Evolutionary conservation across 495 filamentous ascomycete species (phyloP), one percentile per base, ranked within the genome.

Genomic region (Penicillium verhagenii): DNA sequence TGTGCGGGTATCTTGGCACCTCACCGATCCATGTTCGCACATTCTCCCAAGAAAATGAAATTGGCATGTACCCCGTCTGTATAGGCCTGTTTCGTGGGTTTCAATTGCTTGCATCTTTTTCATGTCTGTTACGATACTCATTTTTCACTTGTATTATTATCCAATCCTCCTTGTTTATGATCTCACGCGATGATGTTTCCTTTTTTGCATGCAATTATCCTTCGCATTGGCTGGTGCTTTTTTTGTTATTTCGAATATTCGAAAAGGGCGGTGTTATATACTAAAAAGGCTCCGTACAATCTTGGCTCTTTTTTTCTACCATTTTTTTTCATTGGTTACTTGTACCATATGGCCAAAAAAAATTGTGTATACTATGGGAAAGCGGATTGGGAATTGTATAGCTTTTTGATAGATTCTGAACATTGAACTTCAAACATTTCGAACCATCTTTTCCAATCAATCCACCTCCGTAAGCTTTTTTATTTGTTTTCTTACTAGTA

Each of bases 81-180:
- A 59, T 47, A 49, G 56, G 49, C 37, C 53, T 49, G 53, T 63
- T 42, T 57, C 43, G 39, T 57, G 26, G 47, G 50, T 60, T 60
- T 50, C 52, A 26, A 24, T 60, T 53, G 52, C 56, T 63, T 58
- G 47, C 59, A 24, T 38, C 52, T 55, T 59, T 50, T 63, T 63
- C 60, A 63, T 57, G 60, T 54, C 60, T 63, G 42, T 63, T 63
- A 63, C 60, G 60, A 63, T 37, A 46, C 45, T 21, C 38, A 57
- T 47, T 40, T 9, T 35, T 29, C 26, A 49, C 21, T 24, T 61
- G 50, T 63, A 53, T 56, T 39, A 61, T 66, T 57, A 62, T 64
- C 52, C 14, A 52, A 46, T 66, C 24, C 35, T 52, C 13, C 14
- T 19, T 47, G 45, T 48, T 56, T 66, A 66, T 52, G 63, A 63